phyloP scores from a whole-genome alignment of 2,329 filamentous ascomycete genomes.

The Pochonia chlamydosporia region DNA sequence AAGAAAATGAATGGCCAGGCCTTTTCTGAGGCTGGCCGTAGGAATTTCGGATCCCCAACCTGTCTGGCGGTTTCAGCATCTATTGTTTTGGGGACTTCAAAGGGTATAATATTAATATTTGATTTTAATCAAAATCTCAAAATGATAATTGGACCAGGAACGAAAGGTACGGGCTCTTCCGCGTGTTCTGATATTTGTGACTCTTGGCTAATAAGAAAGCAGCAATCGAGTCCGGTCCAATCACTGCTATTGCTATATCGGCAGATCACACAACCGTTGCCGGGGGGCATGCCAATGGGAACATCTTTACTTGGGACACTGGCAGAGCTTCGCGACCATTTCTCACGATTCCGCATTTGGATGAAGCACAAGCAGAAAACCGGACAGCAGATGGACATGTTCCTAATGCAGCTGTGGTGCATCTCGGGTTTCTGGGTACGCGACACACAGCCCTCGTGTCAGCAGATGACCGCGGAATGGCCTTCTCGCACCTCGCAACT shows the following conservation, averaged over 20 bases:
- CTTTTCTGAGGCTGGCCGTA: conserved; percentile 86
- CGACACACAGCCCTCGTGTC: conserved; percentile 92
- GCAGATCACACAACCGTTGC: conserved; percentile 91
- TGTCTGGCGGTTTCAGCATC: conserved; percentile 83
- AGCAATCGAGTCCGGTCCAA: conserved; percentile 85
- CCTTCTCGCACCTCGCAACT: conserved; percentile 93
- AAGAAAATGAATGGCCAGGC: conserved; percentile 83
- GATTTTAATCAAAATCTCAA: conserved; percentile 96
- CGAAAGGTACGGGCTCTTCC: conserved; percentile 58
- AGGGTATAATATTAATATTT: conserved; percentile 91
- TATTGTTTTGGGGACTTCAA: conserved; percentile 87
- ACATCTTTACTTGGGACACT: conserved; percentile 97
- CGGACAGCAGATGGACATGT: conserved; percentile 78
- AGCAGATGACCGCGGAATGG: conserved; percentile 92
- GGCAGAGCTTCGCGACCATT: conserved; percentile 78
- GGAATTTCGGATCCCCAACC: conserved; percentile 87
- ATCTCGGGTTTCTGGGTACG: conserved; percentile 92
- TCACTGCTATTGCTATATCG: conserved; percentile 84
- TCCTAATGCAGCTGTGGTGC: conserved; percentile 69
- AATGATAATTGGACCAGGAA: conserved; percentile 87
- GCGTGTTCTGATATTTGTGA: background rate
- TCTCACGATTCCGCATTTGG: conserved; percentile 74
- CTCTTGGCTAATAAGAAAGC: background rate
- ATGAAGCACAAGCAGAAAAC: conserved; percentile 57
- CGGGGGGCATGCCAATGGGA: conserved; percentile 81